Base-by-base conservation (phyloP, 768 basidiomycete species). In the Grammothele lineata region DNA sequence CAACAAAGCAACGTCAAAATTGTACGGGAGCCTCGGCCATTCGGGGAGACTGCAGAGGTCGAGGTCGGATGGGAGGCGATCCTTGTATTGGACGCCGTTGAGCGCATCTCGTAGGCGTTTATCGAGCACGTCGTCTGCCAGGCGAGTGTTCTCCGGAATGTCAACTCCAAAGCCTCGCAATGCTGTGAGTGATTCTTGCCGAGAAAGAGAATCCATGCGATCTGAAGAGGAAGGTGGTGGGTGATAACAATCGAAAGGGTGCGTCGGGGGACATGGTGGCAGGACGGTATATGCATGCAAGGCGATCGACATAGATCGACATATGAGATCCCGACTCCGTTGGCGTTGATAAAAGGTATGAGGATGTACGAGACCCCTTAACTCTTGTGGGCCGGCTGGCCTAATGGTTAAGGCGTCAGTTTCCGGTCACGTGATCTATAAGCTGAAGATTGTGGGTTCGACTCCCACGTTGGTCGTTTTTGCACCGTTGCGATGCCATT, bases 351-450 rank as follows among this genome's bases (percentile, higher is more conserved):
- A n/a, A n/a, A n/a, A n/a, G n/a, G n/a, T n/a, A n/a, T n/a, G n/a
- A n/a, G n/a, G n/a, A n/a, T n/a, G n/a, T n/a, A n/a, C n/a, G n/a
- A n/a, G n/a, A n/a, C n/a, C n/a, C n/a, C n/a, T n/a, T n/a, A n/a
- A n/a, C n/a, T 30, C 14, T 12, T 41, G 21, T 41, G 24, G 40
- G 40, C 40, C 40, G 40, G 40, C 40, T 41, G 40, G 40, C 40
- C 40, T 41, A 41, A 41, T 41, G 40, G 40, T 41, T 41, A 41
- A 41, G 40, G 40, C 40, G 40, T 41, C 40, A 41, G 40, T 41
- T 41, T 41, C 40, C 40, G 40, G 40, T 26, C 35, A 17, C 17
- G 8, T 30, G 9, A 14, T 12, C 4, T 14, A 18, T 25, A 5
- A 41, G 40, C 40, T 41, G 40, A 41, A 41, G 40, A 41, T 41